Evolutionary conservation across 2,329 filamentous ascomycete genomes (phyloP), one percentile per base, ranked within the genome.

Genomic region (Calonectria pauciramosa): DNA sequence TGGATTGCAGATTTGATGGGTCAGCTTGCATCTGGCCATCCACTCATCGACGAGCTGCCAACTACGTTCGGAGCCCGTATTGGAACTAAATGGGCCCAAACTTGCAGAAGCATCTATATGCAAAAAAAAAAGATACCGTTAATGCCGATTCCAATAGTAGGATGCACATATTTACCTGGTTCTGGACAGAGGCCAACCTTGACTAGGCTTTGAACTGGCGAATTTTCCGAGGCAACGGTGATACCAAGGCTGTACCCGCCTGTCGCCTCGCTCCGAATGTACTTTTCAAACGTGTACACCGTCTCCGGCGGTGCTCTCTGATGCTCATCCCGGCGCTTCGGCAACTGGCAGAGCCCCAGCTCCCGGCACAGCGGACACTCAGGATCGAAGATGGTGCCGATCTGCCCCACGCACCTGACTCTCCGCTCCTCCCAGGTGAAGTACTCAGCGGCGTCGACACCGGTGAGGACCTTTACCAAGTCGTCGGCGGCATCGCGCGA

Each of bases 1-100:
- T 36, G 56, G 56, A 28, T 63, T 63, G 34, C 56, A 63, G 34
- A 41, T 41, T 28, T 63, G 56, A 63, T 63, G 56, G 23, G 56
- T 63, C 56, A 63, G 23, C 36, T 63, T 63, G 56, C 56, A 63
- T 41, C 56, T 63, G 23, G 56, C 56, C 56, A 63, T 63, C 56
- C 56, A 63, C 56, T 63, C 56, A 41, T 30, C n/a, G 16, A 63
- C 56, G 14, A 63, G 56, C 56, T 63, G 34, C 56, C 56, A 63
- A 3, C 56, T 63, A 8, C 56, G 56, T 63, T 63, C 56, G 9
- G 56, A 63, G 36, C 56, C 56, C 2, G 56, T 63, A 38, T 41
- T 63, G 3, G 56, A 41, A 13, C 36, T 38, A 63, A 63, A 63
- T 18, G 56, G 56, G 34, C 56, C 56, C n/a, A 63, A 26, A 36